phyloP scores from a whole-genome alignment of 352 stramenopile genomes.

The Phytophthora pini region DNA sequence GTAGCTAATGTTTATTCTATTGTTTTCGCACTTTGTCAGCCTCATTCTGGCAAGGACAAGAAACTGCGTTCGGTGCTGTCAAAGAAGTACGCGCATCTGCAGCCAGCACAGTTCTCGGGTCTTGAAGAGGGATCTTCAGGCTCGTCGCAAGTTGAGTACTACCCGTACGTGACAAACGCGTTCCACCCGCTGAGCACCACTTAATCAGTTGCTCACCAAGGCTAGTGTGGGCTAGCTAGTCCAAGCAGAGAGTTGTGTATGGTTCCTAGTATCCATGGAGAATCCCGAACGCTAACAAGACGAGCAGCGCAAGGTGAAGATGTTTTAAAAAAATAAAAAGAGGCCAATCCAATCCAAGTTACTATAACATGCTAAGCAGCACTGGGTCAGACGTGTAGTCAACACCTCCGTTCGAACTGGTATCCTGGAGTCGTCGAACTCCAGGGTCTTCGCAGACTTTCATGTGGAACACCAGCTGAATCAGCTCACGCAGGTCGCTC shows the following conservation, averaged over 20 bases:
- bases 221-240: constrained; percentile 7
- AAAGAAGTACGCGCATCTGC: constrained; percentile 89
- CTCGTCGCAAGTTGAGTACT: constrained; percentile 78
- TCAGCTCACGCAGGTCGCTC: constrained; percentile 67
- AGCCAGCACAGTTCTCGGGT: constrained; percentile 83
- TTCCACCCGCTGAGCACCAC: constrained; percentile 69
- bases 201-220: constrained; percentile 17
- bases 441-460: constrained; percentile 51
- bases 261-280: constrained; percentile 11
- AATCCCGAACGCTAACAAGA: constrained; percentile 18
- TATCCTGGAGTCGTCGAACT: constrained; percentile 15
- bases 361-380: constrained; percentile 60
- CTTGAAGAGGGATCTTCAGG: constrained; percentile 72
- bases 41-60: constrained; percentile 84
- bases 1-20: not conserved
- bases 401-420: constrained; percentile 11
- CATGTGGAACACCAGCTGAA: constrained; percentile 76
- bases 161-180: constrained; percentile 82
- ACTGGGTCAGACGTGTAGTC: constrained; percentile 39
- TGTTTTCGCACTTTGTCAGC: constrained; percentile 32
- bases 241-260: constrained; percentile 9
- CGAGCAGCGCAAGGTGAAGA: constrained; percentile 13
- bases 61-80: constrained; percentile 76
- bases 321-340: constrained; percentile 31
- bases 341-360: constrained; percentile 14